Percentiles rank a stretch among this genome's conserved stretches.
Evolutionary conservation across 768 basidiomycete species (phyloP).

Genomic region (Tulasnella sp.): DNA sequence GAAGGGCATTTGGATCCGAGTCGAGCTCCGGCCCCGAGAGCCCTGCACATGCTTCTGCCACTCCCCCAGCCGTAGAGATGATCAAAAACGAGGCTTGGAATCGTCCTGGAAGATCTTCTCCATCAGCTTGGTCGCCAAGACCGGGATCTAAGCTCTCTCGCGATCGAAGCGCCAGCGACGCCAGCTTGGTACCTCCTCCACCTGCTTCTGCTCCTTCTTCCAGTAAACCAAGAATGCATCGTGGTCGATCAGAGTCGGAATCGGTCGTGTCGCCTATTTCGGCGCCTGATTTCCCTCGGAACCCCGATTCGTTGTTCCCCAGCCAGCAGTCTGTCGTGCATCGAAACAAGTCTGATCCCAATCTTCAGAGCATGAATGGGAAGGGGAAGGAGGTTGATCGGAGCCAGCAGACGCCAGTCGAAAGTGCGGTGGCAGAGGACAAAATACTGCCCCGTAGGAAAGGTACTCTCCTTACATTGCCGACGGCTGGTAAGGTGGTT

Average conservation of each 20-base stretch:
- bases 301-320: not conserved
- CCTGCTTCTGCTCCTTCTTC: not conserved
- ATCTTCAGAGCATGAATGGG: not conserved
- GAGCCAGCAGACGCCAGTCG: no score
- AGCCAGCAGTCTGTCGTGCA: not conserved
- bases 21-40: not conserved
- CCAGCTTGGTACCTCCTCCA: not conserved
- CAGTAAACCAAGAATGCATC: not conserved
- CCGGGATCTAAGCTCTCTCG: not conserved
- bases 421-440: not conserved
- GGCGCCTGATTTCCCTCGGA: not conserved
- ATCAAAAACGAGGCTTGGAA: no score
- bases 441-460: not conserved
- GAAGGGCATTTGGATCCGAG: not conserved
- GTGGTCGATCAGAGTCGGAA: not conserved
- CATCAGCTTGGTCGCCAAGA: not conserved
- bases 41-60: not conserved
- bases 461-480: not conserved
- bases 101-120: not conserved
- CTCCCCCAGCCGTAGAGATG: no score
- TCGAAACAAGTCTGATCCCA: not conserved
- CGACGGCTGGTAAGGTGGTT: not conserved
- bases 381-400: not conserved
- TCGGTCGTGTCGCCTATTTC: not conserved
- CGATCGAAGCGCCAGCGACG: slow-evolving; percentile 5